These are phyloP conservation scores for Neurospora discreta DNA, from an alignment of 495 filamentous ascomycete species.

Conservation along the genomic window DNA sequence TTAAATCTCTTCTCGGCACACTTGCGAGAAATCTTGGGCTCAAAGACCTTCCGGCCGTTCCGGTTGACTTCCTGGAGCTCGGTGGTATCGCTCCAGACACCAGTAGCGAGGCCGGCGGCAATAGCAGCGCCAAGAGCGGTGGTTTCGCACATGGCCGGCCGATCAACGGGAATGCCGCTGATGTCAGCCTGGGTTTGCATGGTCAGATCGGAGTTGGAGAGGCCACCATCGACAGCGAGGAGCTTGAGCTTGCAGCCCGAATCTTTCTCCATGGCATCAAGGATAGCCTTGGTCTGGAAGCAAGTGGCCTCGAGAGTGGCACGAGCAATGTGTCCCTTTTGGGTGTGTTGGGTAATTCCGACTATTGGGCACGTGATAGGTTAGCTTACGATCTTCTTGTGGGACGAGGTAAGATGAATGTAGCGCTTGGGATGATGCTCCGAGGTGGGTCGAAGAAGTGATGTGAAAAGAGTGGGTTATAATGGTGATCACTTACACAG, in stretches of 20 bases:
- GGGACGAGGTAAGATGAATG: not conserved
- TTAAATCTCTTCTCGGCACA: slow-evolving; percentile 59
- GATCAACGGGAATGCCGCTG: slow-evolving; percentile 75
- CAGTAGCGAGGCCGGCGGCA: slow-evolving; percentile 78
- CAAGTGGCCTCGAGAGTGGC: slow-evolving; percentile 93
- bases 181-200: slow-evolving; percentile 97
- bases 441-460: not conserved
- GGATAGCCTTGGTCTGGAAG: slow-evolving; percentile 89
- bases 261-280: slow-evolving; percentile 92
- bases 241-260: slow-evolving; percentile 63
- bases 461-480: not conserved
- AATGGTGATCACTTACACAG: slow-evolving; percentile 48
- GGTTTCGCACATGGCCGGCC: slow-evolving; percentile 87
- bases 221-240: slow-evolving; percentile 85
- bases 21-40: slow-evolving; percentile 48
- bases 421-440: not conserved
- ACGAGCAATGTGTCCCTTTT: slow-evolving; percentile 82
- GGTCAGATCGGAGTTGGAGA: slow-evolving; percentile 86
- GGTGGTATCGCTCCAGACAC: slow-evolving; percentile 68
- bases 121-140: slow-evolving; percentile 91
- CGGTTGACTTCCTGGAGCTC: slow-evolving; percentile 73
- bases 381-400: slow-evolving; percentile 2
- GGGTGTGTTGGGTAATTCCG: slow-evolving; percentile 85
- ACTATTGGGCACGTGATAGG: slow-evolving; percentile 28
- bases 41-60: slow-evolving; percentile 62